Evolutionary conservation across 768 basidiomycete species (phyloP).

Genomic region (Lentinula boryana): DNA sequence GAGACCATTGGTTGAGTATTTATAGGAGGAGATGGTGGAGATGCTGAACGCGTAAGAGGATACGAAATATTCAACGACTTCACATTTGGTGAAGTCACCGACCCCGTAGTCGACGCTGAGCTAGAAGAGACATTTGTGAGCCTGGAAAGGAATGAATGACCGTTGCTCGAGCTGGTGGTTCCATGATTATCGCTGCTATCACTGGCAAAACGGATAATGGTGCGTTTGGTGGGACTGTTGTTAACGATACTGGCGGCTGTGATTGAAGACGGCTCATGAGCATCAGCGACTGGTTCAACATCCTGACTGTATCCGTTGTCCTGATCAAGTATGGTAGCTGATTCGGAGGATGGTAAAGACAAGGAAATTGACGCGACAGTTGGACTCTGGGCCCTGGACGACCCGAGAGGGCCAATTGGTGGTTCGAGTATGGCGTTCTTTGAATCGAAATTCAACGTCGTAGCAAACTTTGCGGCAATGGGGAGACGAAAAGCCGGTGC

Average conservation of each 20-base stretch:
- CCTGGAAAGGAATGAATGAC: constrained; percentile 10
- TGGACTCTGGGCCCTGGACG: constrained; percentile 5
- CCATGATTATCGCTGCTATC: constrained; percentile 9
- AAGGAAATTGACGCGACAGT: not conserved
- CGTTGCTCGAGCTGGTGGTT: constrained; percentile 4
- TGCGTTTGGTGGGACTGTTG: not conserved
- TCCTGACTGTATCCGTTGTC: not conserved
- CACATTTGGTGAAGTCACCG: constrained; percentile 9
- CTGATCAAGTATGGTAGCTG: not conserved
- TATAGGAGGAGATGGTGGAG: constrained; percentile 8
- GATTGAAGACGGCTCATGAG: not conserved
- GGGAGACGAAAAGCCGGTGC: constrained; percentile 30
- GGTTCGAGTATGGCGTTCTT: constrained; percentile 4
- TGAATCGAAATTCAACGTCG: constrained; percentile 15
- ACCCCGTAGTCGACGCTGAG: constrained; percentile 7
- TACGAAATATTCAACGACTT: constrained; percentile 6
- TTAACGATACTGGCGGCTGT: not conserved
- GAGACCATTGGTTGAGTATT: not conserved
- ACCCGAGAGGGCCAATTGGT: constrained; percentile 4
- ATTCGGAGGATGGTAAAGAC: not conserved
- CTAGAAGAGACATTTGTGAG: constrained; percentile 8
- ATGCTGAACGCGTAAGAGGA: constrained; percentile 9
- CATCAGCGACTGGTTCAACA: not conserved
- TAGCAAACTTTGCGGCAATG: constrained; percentile 43
- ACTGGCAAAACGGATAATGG: constrained; percentile 2